phyloP scores from a whole-genome alignment of 495 filamentous ascomycete species.

The Penicillium tannophilum region DNA sequence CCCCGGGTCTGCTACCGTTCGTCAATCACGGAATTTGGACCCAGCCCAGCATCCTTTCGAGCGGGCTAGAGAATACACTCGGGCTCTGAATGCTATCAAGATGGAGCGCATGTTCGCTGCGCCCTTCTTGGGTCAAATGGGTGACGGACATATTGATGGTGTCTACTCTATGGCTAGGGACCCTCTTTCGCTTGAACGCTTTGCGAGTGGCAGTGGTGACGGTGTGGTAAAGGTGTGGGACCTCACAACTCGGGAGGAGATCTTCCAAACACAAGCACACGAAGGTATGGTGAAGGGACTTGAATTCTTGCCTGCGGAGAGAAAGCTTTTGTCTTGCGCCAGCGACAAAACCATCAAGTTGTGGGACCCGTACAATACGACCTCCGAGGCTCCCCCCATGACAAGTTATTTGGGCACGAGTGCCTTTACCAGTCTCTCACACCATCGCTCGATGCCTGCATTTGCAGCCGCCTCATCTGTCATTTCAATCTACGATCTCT shows the following conservation, averaged over 20 bases:
- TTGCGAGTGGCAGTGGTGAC: slow-evolving; percentile 81
- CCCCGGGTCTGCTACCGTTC: slow-evolving; percentile 71
- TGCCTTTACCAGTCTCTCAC: slow-evolving; percentile 82
- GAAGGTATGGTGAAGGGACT: slow-evolving; percentile 90
- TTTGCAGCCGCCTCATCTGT: slow-evolving; percentile 80
- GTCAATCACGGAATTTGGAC: slow-evolving; percentile 84
- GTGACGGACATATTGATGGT: slow-evolving; percentile 90
- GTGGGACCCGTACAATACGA: slow-evolving; percentile 82
- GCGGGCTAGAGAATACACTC: slow-evolving; percentile 87
- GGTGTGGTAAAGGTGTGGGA: slow-evolving; percentile 96
- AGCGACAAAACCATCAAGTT: slow-evolving; percentile 85
- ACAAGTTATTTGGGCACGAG: slow-evolving; percentile 80
- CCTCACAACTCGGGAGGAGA: slow-evolving; percentile 73
- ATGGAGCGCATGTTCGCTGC: slow-evolving; percentile 94
- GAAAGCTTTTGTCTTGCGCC: slow-evolving; percentile 86
- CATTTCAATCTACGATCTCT: slow-evolving; percentile 86
- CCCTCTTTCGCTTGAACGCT: slow-evolving; percentile 63
- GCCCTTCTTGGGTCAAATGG: slow-evolving; percentile 86
- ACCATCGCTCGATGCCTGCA: slow-evolving; percentile 70
- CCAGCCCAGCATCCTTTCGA: slow-evolving; percentile 95
- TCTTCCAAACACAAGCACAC: slow-evolving; percentile 80
- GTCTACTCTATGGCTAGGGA: slow-evolving; percentile 78
- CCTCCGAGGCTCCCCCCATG: slow-evolving; percentile 61
- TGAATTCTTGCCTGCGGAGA: slow-evolving; percentile 74
- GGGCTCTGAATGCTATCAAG: slow-evolving; percentile 89